Conservation (phyloP, 345 rosid species). For the Gossypium bickii region DNA sequence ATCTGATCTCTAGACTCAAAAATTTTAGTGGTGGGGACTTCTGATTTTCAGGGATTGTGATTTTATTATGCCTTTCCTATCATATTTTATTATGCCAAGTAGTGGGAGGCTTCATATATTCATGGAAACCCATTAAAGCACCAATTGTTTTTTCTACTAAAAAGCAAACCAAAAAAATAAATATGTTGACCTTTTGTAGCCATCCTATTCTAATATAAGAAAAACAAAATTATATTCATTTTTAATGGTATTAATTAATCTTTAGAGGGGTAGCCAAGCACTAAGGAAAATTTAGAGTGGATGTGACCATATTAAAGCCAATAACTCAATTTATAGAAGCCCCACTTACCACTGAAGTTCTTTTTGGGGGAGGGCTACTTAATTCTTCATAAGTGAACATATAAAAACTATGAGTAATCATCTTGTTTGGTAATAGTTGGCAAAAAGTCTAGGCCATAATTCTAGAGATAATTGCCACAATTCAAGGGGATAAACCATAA, state of each 20-base stretch:
- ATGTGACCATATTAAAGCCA: not conserved
- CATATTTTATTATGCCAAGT: not conserved
- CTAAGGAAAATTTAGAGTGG: not conserved
- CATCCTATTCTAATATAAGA: not conserved
- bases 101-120: not conserved
- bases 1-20: too few relatives aligned
- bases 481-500: conserved; percentile 21
- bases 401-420: not conserved
- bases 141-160: not conserved
- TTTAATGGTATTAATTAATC: not conserved
- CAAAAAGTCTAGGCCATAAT: conserved; percentile 18
- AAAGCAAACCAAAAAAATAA: not conserved
- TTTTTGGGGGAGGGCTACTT: not conserved
- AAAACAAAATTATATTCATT: not conserved
- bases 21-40: too few relatives aligned
- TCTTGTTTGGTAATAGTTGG: conserved; percentile 25
- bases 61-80: not conserved
- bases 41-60: not conserved
- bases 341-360: conserved; percentile 1
- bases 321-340: not conserved
- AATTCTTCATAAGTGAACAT: not conserved
- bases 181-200: not conserved
- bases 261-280: not conserved
- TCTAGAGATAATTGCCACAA: conserved; percentile 26
- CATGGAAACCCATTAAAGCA: not conserved